These are phyloP conservation scores for Ambrosiella cleistominuta DNA, from an alignment of 2,329 filamentous ascomycete species.

Conservation along the genomic window DNA sequence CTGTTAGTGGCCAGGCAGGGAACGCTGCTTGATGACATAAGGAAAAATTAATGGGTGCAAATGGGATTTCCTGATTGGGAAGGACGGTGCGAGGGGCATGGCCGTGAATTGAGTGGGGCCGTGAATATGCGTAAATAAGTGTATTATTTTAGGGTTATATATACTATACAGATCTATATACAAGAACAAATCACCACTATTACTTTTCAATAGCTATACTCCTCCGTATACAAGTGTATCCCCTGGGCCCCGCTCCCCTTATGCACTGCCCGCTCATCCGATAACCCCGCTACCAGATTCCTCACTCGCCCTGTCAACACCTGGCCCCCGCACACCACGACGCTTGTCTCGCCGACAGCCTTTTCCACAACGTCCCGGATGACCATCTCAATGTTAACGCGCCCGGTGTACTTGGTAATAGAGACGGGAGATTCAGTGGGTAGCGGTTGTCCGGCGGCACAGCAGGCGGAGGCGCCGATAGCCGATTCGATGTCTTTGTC, in stretches of 20 bases:
- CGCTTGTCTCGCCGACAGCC: slow-evolving; percentile 41
- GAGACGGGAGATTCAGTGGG: slow-evolving; percentile 16
- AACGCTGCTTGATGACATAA: not conserved
- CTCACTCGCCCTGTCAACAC: slow-evolving; percentile 35
- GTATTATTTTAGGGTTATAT: not conserved
- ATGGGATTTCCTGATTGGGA: too few species aligned
- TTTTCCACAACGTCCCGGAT: slow-evolving; percentile 37
- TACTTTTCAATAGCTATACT: slow-evolving; percentile 33
- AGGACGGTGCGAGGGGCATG: too few species aligned
- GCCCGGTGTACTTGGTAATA: slow-evolving; percentile 27
- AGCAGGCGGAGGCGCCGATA: slow-evolving; percentile 2
- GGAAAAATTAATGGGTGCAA: not conserved
- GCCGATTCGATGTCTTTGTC: slow-evolving; percentile 7
- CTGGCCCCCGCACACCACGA: slow-evolving; percentile 41
- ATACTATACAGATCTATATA: not conserved
- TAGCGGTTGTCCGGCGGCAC: slow-evolving; percentile 6
- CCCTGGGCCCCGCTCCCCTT: slow-evolving; percentile 48
- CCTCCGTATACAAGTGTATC: slow-evolving; percentile 41
- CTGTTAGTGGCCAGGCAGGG: not conserved
- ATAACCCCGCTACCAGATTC: slow-evolving; percentile 36
- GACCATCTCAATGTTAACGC: slow-evolving; percentile 34
- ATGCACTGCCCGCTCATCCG: slow-evolving; percentile 44
- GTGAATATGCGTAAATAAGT: too few species aligned
- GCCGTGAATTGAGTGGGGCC: too few species aligned
- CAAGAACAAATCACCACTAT: not conserved